Conservation (phyloP, 2,329 filamentous ascomycete species). For the Colletotrichum zoysiae region DNA sequence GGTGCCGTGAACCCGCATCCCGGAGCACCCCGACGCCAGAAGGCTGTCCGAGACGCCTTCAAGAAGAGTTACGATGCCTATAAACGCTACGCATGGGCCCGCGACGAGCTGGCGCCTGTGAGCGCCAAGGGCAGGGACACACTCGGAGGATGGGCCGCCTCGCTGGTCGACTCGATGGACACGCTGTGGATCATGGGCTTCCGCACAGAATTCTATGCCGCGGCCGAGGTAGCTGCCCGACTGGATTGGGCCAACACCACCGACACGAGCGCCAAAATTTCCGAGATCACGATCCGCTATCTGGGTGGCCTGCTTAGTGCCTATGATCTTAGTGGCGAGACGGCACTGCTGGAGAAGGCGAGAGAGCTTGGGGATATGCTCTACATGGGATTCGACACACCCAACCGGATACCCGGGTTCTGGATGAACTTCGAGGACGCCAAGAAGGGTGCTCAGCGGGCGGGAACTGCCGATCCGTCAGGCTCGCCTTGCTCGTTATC, state of each 20-base stretch:
- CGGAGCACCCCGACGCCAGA: slow-evolving; percentile 42
- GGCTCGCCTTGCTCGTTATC: slow-evolving; percentile 72
- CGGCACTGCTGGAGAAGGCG: slow-evolving; percentile 71
- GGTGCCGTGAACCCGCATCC: slow-evolving; percentile 50
- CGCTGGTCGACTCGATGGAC: slow-evolving; percentile 62
- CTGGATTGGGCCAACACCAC: slow-evolving; percentile 66
- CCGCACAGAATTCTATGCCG: slow-evolving; percentile 62
- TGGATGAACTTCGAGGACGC: slow-evolving; percentile 39
- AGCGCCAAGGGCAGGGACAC: slow-evolving; percentile 53
- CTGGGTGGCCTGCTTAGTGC: slow-evolving; percentile 77
- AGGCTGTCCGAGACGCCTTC: slow-evolving; percentile 52
- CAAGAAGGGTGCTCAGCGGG: slow-evolving; percentile 21
- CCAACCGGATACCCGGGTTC: slow-evolving; percentile 69
- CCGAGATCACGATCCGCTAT: slow-evolving; percentile 79
- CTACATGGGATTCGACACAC: slow-evolving; percentile 76
- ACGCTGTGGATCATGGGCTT: slow-evolving; percentile 68
- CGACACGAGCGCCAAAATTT: slow-evolving; percentile 67
- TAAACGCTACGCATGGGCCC: slow-evolving; percentile 58
- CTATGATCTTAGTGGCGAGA: slow-evolving; percentile 72
- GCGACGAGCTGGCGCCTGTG: slow-evolving; percentile 60
- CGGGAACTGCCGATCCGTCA: slow-evolving; percentile 52
- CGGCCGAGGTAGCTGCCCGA: slow-evolving; percentile 55
- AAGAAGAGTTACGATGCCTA: slow-evolving; percentile 57
- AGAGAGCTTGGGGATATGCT: slow-evolving; percentile 73
- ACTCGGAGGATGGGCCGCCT: slow-evolving; percentile 63